Evolutionary conservation across 169 alveolate genomes (phyloP).

Genomic region (Miamiensis avidus): DNA sequence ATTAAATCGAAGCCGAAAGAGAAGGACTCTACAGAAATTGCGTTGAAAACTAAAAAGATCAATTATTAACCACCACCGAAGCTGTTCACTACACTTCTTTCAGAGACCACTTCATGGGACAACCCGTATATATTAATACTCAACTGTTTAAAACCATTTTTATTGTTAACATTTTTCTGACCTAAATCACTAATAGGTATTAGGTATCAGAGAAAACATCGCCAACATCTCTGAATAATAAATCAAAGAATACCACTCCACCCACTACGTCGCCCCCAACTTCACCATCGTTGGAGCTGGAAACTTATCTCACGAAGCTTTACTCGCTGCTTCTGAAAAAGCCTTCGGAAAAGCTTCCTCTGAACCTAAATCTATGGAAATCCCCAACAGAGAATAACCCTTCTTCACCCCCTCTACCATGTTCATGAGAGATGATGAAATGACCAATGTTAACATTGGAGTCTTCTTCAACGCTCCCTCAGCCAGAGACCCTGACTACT

Average conservation of each 20-base stretch:
- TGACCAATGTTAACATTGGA: conserved; percentile 66
- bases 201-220: conserved; percentile 49
- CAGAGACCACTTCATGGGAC: conserved; percentile 75
- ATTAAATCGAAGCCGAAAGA: conserved; percentile 60
- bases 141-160: neutral
- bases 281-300: conserved; percentile 73
- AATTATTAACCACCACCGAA: conserved; percentile 53
- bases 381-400: conserved; percentile 53
- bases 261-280: conserved; percentile 61
- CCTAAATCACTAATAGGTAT: conserved; percentile 4
- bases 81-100: conserved; percentile 59
- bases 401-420: conserved; percentile 64
- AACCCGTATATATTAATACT: neutral
- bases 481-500: conserved; percentile 55
- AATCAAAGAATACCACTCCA: conserved; percentile 48
- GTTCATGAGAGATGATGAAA: conserved; percentile 74
- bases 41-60: conserved; percentile 37
- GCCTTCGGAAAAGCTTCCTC: conserved; percentile 42
- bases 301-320: conserved; percentile 55
- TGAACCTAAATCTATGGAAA: conserved; percentile 26
- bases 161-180: no score
- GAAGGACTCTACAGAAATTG: conserved; percentile 51
- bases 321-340: conserved; percentile 45
- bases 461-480: conserved; percentile 70
- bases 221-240: conserved; percentile 47